Conservation (phyloP, 768 basidiomycete species). For the Boletus bicolor region DNA sequence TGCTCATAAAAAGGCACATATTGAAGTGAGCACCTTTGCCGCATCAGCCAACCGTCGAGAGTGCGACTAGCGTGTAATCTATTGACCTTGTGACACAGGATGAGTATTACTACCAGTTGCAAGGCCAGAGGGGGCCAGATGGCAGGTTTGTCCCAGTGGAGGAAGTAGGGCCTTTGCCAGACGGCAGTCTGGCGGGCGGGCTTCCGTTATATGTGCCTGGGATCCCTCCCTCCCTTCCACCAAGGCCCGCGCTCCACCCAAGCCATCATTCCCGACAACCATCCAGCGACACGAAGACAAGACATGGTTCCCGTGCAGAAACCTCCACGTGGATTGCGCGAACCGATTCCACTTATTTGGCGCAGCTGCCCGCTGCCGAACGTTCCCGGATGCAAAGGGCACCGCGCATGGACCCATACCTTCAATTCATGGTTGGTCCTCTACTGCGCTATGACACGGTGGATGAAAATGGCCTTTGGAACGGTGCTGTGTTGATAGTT, state of each 20-base stretch:
- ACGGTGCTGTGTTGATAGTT: conserved; percentile 85
- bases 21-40: conserved; percentile 34
- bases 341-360: conserved; percentile 35
- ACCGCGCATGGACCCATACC: conserved; percentile 73
- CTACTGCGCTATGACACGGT: conserved; percentile 88
- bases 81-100: conserved; percentile 30
- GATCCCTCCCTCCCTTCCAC: conserved; percentile 42
- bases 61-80: background rate
- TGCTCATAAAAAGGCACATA: conserved; percentile 59
- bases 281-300: conserved; percentile 23
- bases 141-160: conserved; percentile 54
- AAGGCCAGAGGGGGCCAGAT: conserved; percentile 42
- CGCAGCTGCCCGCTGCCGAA: conserved; percentile 58
- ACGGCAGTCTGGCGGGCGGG: conserved; percentile 54
- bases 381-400: conserved; percentile 56
- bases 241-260: conserved; percentile 32
- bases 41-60: background rate
- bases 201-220: conserved; percentile 38
- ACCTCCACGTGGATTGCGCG: conserved; percentile 1
- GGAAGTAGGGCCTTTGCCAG: conserved; percentile 58
- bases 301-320: conserved; percentile 25
- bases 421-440: conserved; percentile 91
- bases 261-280: background rate
- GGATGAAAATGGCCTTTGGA: conserved; percentile 74
- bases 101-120: conserved; percentile 21